A percentile compares a stretch with the other conserved stretches of the same genome.
Conservation (phyloP, 129 eudicot genomes). For the Flaveria trinervia region DNA sequence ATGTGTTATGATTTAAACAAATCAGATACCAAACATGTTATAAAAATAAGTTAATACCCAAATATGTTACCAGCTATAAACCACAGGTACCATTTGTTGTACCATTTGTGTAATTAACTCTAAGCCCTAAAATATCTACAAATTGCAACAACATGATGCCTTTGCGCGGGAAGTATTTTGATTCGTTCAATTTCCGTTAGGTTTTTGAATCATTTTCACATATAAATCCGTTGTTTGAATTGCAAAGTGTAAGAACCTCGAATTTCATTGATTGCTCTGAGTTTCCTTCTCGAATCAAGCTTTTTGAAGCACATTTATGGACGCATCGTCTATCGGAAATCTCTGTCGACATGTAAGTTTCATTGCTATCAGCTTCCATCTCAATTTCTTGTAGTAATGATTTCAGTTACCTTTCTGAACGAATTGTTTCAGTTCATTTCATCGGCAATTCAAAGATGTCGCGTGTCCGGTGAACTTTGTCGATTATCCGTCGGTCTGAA, state of each 20-base stretch:
- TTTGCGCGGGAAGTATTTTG: constrained; percentile 33
- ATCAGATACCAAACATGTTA: too few species aligned
- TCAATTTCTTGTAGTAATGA: background rate
- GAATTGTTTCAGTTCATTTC: constrained; percentile 54
- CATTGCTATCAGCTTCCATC: background rate
- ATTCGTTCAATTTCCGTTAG: background rate
- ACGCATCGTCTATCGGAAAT: constrained; percentile 43
- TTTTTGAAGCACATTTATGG: constrained; percentile 31
- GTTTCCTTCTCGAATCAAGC: constrained; percentile 8
- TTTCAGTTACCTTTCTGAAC: background rate
- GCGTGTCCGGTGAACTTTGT: constrained; percentile 65
- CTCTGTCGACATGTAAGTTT: constrained; percentile 49
- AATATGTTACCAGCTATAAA: too few species aligned
- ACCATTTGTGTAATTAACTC: too few species aligned
- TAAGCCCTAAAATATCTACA: background rate
- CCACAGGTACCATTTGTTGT: too few species aligned
- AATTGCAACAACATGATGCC: background rate
- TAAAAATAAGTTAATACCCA: too few species aligned
- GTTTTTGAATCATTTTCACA: background rate
- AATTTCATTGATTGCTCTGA: constrained; percentile 17
- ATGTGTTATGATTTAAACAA: too few species aligned
- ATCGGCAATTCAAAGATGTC: constrained; percentile 77
- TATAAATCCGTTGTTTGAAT: background rate
- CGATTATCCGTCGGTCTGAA: constrained; percentile 63
- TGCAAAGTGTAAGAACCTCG: constrained; percentile 6